phyloP scores from a whole-genome alignment of 352 stramenopile species.

The Phytophthora tentaculata region DNA sequence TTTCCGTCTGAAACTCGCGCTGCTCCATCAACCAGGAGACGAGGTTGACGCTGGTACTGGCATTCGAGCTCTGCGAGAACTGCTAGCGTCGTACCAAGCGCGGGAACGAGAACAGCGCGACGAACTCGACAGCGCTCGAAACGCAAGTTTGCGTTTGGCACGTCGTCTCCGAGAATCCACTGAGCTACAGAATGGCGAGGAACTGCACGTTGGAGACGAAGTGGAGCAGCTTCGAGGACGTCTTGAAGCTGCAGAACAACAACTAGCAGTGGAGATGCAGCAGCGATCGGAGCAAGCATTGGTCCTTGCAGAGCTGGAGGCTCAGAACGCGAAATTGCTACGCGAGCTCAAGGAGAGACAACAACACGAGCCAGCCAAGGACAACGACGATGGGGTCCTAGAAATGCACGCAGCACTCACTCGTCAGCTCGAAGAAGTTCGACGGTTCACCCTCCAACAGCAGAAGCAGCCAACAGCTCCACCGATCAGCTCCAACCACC shows the following conservation, averaged over 20 bases:
- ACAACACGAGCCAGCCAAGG: constrained; percentile 3
- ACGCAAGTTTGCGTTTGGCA: constrained; percentile 24
- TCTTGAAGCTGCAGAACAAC: constrained; percentile 22
- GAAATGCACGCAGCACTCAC: constrained; percentile 54
- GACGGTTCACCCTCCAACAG: constrained; percentile 30
- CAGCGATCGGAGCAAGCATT: constrained; percentile 28
- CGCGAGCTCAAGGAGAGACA: constrained; percentile 10
- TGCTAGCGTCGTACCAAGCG: constrained; percentile 50
- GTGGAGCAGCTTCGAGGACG: constrained; percentile 11
- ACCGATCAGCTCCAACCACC: not conserved
- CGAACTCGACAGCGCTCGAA: constrained; percentile 37
- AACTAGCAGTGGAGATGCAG: constrained; percentile 28
- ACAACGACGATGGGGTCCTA: constrained; percentile 14
- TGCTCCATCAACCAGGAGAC: constrained; percentile 23
- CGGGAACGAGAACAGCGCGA: constrained; percentile 47
- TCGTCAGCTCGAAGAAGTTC: constrained; percentile 53
- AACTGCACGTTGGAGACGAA: not conserved
- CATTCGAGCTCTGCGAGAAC: constrained; percentile 27
- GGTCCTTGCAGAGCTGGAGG: constrained; percentile 29
- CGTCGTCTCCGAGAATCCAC: constrained; percentile 22
- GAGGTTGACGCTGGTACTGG: constrained; percentile 11
- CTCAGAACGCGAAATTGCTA: constrained; percentile 13
- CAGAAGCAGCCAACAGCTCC: constrained; percentile 12
- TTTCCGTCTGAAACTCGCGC: constrained; percentile 49
- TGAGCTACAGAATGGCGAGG: not conserved